phyloP scores from a whole-genome alignment of 352 stramenopile species.

The Phytophthora cryptogea region DNA sequence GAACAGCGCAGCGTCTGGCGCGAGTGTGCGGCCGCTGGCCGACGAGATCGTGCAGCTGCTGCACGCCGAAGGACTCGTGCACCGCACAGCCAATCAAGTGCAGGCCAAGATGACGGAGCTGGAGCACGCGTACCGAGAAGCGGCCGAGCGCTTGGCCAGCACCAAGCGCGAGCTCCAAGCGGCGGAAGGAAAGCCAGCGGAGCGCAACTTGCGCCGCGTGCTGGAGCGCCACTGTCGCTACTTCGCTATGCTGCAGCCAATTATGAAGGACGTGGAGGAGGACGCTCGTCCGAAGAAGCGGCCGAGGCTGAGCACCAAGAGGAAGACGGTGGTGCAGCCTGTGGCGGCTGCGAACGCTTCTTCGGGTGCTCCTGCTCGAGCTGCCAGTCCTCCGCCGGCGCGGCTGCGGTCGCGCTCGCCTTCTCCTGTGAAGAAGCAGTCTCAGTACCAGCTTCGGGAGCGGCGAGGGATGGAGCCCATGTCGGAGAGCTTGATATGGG shows the following conservation, averaged over 20 bases:
- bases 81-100: conserved; percentile 32
- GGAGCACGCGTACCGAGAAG: conserved; percentile 39
- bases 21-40: conserved; percentile 13
- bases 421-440: conserved; percentile 17
- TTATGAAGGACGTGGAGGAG: conserved; percentile 33
- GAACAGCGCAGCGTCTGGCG: conserved; percentile 8
- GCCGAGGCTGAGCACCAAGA: conserved; percentile 32
- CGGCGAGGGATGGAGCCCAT: conserved; percentile 8
- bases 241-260: conserved; percentile 37
- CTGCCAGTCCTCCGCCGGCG: conserved; percentile 11
- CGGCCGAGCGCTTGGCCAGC: conserved; percentile 27
- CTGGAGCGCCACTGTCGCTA: conserved; percentile 38
- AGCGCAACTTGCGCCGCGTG: conserved; percentile 28
- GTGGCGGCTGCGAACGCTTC: conserved; percentile 3
- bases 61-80: conserved; percentile 27
- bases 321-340: conserved; percentile 14
- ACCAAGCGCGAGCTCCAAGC: conserved; percentile 26
- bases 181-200: conserved; percentile 27
- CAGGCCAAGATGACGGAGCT: conserved; percentile 37
- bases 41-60: conserved; percentile 38
- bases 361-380: conserved; percentile 15
- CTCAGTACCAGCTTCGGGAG: conserved; percentile 15
- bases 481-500: conserved; percentile 17
- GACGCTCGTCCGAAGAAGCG: conserved; percentile 27
- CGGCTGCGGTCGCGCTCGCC: conserved; percentile 9